Conservation (phyloP, 2,329 filamentous ascomycete species). For the Ophiostoma sp. region DNA sequence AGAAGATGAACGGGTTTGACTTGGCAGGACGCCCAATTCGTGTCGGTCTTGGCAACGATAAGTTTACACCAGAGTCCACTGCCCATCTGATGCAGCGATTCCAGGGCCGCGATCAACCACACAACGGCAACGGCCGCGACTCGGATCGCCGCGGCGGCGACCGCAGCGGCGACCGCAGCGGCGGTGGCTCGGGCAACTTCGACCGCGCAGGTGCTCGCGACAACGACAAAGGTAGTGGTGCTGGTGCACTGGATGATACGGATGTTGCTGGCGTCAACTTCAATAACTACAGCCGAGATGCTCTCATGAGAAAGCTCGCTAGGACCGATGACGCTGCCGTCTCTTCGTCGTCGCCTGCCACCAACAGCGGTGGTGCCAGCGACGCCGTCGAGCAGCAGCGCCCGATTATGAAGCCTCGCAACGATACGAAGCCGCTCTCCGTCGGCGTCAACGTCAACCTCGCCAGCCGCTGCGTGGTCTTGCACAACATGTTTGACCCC, state of each 20-base stretch:
- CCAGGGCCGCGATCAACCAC: constrained; percentile 67
- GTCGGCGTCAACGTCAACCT: constrained; percentile 84
- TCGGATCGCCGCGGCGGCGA: constrained; percentile 71
- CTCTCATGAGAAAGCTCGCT: constrained; percentile 97
- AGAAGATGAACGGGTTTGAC: constrained; percentile 99
- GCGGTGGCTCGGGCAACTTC: constrained; percentile 57
- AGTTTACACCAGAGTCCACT: constrained; percentile 97
- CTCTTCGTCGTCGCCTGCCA: neutral
- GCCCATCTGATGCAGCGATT: constrained; percentile 90
- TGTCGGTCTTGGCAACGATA: constrained; percentile 99
- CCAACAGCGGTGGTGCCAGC: constrained; percentile 38
- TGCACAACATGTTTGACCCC: constrained; percentile 95
- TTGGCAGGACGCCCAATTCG: constrained; percentile 95
- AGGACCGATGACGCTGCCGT: constrained; percentile 72
- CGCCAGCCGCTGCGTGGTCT: constrained; percentile 88
- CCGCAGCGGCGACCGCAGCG: constrained; percentile 66
- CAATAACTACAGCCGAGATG: constrained; percentile 98
- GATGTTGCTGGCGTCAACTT: constrained; percentile 98
- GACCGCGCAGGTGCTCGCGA: constrained; percentile 88
- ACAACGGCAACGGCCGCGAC: constrained; percentile 42
- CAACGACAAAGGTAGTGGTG: constrained; percentile 85
- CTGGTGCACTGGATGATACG: constrained; percentile 93
- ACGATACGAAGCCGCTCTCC: constrained; percentile 62
- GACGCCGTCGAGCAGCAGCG: constrained; percentile 60
- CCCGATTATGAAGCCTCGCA: constrained; percentile 74